Evolutionary conservation across 83 land plant species (phyloP).

Genomic region (Picea abies): DNA sequence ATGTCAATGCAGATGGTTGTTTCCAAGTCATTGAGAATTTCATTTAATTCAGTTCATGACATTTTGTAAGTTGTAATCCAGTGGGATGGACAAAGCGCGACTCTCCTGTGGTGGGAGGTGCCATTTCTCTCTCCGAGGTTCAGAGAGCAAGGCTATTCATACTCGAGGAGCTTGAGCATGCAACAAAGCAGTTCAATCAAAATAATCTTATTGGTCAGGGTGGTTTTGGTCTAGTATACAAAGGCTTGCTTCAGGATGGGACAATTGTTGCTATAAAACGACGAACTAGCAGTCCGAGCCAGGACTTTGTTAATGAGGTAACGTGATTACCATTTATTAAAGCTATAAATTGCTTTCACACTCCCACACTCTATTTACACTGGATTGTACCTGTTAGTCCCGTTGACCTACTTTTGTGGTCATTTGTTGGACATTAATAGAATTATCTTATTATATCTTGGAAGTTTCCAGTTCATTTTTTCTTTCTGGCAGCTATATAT

Average conservation of each 20-base stretch:
- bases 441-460: background rate
- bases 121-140: constrained; percentile 16
- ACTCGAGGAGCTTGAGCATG: constrained; percentile 63
- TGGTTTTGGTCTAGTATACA: constrained; percentile 79
- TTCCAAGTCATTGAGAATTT: background rate
- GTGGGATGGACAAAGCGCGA: constrained; percentile 30
- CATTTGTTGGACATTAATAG: too few relatives aligned
- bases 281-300: constrained; percentile 56
- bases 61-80: constrained; percentile 5
- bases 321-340: background rate
- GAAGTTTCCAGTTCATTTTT: background rate
- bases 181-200: constrained; percentile 69
- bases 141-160: constrained; percentile 50
- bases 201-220: constrained; percentile 74
- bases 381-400: too few relatives aligned
- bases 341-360: too few relatives aligned
- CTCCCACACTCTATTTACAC: too few relatives aligned
- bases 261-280: constrained; percentile 81
- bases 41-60: background rate
- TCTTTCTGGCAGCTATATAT: background rate
- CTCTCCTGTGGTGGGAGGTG: constrained; percentile 28
- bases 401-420: too few relatives aligned
- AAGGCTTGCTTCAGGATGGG: constrained; percentile 88
- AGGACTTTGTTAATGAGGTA: constrained; percentile 77
- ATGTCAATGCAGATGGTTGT: background rate